Conservation (phyloP, 768 basidiomycete species). For the Termitomyces sp. region DNA sequence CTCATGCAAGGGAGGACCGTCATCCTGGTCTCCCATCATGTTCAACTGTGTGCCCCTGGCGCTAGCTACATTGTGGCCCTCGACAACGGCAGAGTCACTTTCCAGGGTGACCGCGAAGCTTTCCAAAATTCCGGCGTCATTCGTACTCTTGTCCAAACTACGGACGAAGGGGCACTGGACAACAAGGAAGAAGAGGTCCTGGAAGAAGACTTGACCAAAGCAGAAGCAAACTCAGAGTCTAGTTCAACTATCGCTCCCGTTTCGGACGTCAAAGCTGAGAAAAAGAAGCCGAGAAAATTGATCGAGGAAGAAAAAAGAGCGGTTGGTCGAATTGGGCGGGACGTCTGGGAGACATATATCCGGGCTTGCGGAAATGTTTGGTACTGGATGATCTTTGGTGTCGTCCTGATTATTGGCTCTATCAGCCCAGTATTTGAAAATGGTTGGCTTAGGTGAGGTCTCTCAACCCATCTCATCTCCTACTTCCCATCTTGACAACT, state of each 20-base stretch:
- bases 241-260: constrained; percentile 29
- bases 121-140: constrained; percentile 73
- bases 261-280: constrained; percentile 33
- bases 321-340: constrained; percentile 63
- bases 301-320: constrained; percentile 84
- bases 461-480: not conserved
- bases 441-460: constrained; percentile 59
- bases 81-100: constrained; percentile 78
- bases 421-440: constrained; percentile 70
- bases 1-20: constrained; percentile 81
- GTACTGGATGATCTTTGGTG: constrained; percentile 60
- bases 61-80: constrained; percentile 82
- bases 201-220: constrained; percentile 14
- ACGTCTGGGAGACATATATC: constrained; percentile 66
- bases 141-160: constrained; percentile 63
- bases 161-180: constrained; percentile 21
- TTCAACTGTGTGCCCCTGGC: constrained; percentile 80
- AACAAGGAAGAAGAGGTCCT: constrained; percentile 43
- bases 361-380: constrained; percentile 44
- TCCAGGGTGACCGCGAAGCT: constrained; percentile 60
- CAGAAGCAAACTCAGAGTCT: constrained; percentile 24
- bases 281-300: constrained; percentile 74
- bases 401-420: constrained; percentile 53
- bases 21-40: constrained; percentile 93
- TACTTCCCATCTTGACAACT: not conserved